Percentiles rank a stretch among this genome's conserved stretches.
phyloP scores from a whole-genome alignment of 1,139 yeast species.

The Blastobotrys aristatus region DNA sequence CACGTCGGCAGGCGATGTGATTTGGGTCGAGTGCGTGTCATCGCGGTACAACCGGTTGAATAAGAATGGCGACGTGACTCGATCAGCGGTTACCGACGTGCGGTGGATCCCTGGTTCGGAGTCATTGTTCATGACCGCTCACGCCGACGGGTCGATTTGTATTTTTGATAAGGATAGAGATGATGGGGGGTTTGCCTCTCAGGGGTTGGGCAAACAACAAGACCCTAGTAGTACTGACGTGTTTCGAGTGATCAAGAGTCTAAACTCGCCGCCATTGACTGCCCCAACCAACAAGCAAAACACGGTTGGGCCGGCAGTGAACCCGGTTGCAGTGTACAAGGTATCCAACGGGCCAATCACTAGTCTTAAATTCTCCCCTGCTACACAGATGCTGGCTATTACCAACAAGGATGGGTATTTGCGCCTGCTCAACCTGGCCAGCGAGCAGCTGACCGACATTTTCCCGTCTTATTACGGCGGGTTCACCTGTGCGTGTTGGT shows the following conservation, averaged over 20 bases:
- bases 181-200: conserved; percentile 30
- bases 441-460: conserved; percentile 50
- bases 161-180: conserved; percentile 42
- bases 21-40: conserved; percentile 49
- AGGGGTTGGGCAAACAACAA: conserved; percentile 23
- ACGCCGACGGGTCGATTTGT: conserved; percentile 39
- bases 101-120: conserved; percentile 41
- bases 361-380: conserved; percentile 46
- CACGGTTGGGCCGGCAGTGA: conserved; percentile 18
- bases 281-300: conserved; percentile 3
- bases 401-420: conserved; percentile 66
- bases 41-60: conserved; percentile 48
- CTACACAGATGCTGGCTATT: conserved; percentile 40
- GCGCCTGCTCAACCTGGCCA: conserved; percentile 50
- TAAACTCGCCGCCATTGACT: conserved; percentile 11
- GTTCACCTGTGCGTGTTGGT: conserved; percentile 50
- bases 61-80: conserved; percentile 41
- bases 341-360: conserved; percentile 56
- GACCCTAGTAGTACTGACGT: conserved; percentile 26
- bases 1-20: conserved; percentile 48
- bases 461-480: conserved; percentile 70
- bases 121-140: conserved; percentile 38
- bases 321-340: conserved; percentile 59
- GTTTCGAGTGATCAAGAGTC: conserved; percentile 28
- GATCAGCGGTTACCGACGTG: conserved; percentile 36